A percentile compares a stretch with the other conserved stretches of the same genome.
Conservation (phyloP, 495 filamentous ascomycete species). For the Cercophora newfieldiana region DNA sequence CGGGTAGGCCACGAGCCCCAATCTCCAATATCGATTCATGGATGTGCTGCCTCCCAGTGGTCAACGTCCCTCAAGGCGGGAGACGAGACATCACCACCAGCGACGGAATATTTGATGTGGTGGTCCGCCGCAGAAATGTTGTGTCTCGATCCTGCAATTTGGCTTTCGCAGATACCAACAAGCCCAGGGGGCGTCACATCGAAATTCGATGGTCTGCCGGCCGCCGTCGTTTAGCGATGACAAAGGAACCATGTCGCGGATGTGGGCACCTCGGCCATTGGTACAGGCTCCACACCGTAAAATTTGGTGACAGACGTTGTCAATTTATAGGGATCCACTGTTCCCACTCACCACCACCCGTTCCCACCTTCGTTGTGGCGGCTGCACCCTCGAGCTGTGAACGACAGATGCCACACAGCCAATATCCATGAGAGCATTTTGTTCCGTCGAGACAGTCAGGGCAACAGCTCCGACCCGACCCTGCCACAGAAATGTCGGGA, state of each 20-base stretch:
- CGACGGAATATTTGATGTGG: not conserved
- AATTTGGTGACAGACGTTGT: slow-evolving; percentile 29
- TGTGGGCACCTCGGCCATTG: slow-evolving; percentile 22
- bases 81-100: not conserved
- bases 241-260: slow-evolving; percentile 6
- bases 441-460: not conserved
- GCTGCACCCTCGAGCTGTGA: not conserved
- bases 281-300: slow-evolving; percentile 28
- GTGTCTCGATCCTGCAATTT: slow-evolving; percentile 17
- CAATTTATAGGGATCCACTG: slow-evolving; percentile 18
- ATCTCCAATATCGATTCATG: slow-evolving; percentile 1
- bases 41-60: not conserved
- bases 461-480: not conserved
- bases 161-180: not conserved
- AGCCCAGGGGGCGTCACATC: not conserved
- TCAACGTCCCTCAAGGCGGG: not conserved
- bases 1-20: slow-evolving; percentile 6
- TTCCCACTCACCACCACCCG: slow-evolving; percentile 12
- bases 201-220: slow-evolving; percentile 5
- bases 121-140: slow-evolving; percentile 3
- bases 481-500: not conserved
- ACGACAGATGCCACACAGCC: not conserved
- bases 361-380: slow-evolving; percentile 9
- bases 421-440: slow-evolving; percentile 1
- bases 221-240: slow-evolving; percentile 13